Percentiles rank a stretch among this genome's conserved stretches.
phyloP scores from a whole-genome alignment of 345 rosid species.

The Eucalyptus shirleyi region DNA sequence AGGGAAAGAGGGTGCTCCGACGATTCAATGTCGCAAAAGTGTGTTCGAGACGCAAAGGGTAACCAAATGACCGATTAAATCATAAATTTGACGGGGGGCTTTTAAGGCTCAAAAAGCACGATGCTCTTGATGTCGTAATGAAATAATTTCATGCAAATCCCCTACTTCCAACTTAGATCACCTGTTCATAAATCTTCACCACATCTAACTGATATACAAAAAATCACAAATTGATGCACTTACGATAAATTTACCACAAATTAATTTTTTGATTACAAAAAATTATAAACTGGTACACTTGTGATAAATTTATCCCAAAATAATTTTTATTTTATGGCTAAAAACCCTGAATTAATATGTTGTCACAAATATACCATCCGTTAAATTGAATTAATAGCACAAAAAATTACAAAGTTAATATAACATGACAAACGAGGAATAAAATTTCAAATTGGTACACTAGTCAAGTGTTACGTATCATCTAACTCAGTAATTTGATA shows the following conservation, averaged over 20 bases:
- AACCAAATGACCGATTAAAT: neutral
- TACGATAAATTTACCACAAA: too few species aligned
- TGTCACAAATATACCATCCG: too few species aligned
- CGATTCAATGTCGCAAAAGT: neutral
- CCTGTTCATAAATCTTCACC: neutral
- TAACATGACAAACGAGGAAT: fast-evolving
- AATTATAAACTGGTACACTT: fast-evolving
- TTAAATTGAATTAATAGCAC: too few species aligned
- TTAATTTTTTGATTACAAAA: too few species aligned
- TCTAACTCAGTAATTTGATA: too few species aligned
- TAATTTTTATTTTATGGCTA: too few species aligned
- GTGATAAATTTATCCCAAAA: fast-evolving
- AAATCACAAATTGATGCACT: too few species aligned
- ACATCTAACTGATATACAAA: neutral
- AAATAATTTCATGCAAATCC: neutral
- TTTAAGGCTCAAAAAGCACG: neutral
- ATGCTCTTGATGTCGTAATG: neutral
- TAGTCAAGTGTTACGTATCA: fast-evolving
- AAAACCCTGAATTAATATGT: too few species aligned
- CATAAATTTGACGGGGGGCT: neutral
- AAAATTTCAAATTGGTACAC: too few species aligned
- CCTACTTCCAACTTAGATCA: neutral
- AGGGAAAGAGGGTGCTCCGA: neutral
- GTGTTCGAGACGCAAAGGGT: neutral
- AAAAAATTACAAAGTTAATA: too few species aligned